Base-by-base conservation (phyloP, 2,329 filamentous ascomycete genomes). In the Pseudocercospora crystallina region DNA sequence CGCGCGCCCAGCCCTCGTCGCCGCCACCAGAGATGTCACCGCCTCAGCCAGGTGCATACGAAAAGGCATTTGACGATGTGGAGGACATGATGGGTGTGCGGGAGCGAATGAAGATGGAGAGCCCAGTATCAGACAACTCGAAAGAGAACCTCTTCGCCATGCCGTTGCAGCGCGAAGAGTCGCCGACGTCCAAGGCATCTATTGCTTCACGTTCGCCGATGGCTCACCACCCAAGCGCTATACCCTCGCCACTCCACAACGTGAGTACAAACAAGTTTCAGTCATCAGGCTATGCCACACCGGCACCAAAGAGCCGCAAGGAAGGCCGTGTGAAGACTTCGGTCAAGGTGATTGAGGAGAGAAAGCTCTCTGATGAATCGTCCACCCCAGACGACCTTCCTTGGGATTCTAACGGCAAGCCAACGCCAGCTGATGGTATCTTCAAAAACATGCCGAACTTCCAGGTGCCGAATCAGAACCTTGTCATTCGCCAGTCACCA, bases 241-340 rank as follows among this genome's bases (percentile, higher is more conserved):
- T 61, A 45, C 65, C 65, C 5, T 63, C 59, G 2, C 65, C 65
- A 10, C 51, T 67, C 29, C 55, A 61, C 8, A 50, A 56, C 38
- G 39, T 20, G 20, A 26, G 20, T 7, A 26, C 20, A 26, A 7
- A 3, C 20, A 26, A 7, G 20, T 26, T 26, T 7, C 20, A 26
- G 20, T 3, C 3, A 26, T 26, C 20, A 4, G 20, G 20, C 20
- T 26, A 26, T 26, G 20, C 20, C 7, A 26, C 20, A 26, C 20
- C 20, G 20, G 20, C 20, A 3, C 20, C 20, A 7, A 26, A 26
- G 20, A 26, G 20, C 20, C 20, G 20, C 20, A 26, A 26, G 20
- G 20, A 26, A 26, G 20, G 20, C 20, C 20, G 20, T 26, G 20
- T 26, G 20, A 26, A 26, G 20, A 26, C 20, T 26, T 4, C 20